A percentile compares a stretch with the other conserved stretches of the same genome.
These are phyloP conservation scores for Apophysomyces variabilis DNA, from an alignment of 371 early-diverging fungal species.

Conservation along the genomic window DNA sequence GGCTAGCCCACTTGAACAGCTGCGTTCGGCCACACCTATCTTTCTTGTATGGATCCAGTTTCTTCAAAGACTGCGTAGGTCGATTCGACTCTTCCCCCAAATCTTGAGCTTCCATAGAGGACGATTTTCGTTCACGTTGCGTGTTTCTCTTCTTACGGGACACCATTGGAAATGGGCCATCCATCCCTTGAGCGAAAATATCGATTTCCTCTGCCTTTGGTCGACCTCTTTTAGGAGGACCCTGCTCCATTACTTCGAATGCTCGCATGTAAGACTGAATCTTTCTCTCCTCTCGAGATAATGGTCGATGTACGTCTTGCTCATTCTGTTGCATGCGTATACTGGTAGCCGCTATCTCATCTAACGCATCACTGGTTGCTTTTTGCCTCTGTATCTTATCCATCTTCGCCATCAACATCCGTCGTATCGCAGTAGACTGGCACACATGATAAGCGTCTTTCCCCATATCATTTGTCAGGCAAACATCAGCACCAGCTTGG, in stretches of 20 bases:
- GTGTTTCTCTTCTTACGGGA: conserved; percentile 12
- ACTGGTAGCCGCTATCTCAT: conserved; percentile 38
- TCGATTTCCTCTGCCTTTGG: conserved; percentile 29
- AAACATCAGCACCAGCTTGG: conserved; percentile 66
- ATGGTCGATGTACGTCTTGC: conserved; percentile 2
- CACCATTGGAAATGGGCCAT: conserved; percentile 9
- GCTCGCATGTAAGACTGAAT: conserved; percentile 68
- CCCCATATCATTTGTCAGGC: conserved; percentile 51
- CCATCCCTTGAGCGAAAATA: conserved; percentile 10
- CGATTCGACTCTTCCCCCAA: conserved; percentile 35
- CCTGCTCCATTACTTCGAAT: conserved; percentile 50
- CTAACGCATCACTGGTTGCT: conserved; percentile 31
- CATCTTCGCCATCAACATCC: conserved; percentile 40
- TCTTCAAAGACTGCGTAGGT: conserved; percentile 6
- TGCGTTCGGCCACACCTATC: conserved; percentile 63
- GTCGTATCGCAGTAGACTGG: conserved; percentile 36
- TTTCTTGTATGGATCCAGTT: conserved; percentile 49
- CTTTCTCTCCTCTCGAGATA: conserved; percentile 75
- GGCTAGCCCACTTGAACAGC: conserved; percentile 56
- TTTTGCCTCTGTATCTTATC: conserved; percentile 49
- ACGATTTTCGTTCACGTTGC: conserved; percentile 25
- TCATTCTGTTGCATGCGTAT: conserved; percentile 22
- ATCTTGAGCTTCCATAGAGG: conserved; percentile 19
- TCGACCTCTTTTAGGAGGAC: conserved; percentile 31
- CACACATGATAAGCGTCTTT: conserved; percentile 63